phyloP scores from a whole-genome alignment of 306 rosid species.

The Cicer judaicum region DNA sequence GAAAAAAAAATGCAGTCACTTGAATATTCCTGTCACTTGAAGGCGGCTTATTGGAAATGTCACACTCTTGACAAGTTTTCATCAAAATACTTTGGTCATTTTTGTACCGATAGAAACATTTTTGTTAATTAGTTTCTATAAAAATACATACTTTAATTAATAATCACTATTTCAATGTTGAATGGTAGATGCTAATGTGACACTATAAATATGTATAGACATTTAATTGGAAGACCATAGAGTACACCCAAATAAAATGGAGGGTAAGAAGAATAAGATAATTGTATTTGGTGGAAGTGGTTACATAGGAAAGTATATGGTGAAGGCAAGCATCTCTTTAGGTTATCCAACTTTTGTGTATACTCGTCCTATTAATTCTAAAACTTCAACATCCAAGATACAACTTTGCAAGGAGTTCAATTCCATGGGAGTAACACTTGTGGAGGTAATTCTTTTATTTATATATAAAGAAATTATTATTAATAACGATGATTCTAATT shows the following conservation, averaged over 20 bases:
- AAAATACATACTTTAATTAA: not conserved
- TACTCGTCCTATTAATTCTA: slow-evolving; percentile 38
- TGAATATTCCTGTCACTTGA: not conserved
- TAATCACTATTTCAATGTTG: not conserved
- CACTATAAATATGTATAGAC: not conserved
- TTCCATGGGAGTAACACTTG: slow-evolving; percentile 43
- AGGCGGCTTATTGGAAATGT: not conserved
- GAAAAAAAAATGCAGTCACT: too few species aligned
- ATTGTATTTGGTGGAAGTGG: slow-evolving; percentile 59
- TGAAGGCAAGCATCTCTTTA: slow-evolving; percentile 48
- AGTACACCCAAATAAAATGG: slow-evolving; percentile 38
- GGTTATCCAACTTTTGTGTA: slow-evolving; percentile 52
- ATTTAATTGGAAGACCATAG: too few species aligned
- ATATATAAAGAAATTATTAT: too few species aligned
- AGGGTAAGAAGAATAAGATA: slow-evolving; percentile 31
- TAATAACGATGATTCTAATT: too few species aligned
- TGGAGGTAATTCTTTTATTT: slow-evolving; percentile 35
- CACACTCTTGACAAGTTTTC: not conserved
- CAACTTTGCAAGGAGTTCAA: slow-evolving; percentile 38
- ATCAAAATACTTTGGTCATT: not conserved
- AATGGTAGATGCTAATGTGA: not conserved
- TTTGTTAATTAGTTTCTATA: not conserved
- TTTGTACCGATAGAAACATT: not conserved
- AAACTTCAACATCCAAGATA: slow-evolving; percentile 31
- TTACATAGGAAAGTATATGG: slow-evolving; percentile 50